Conservation (phyloP, 2,329 filamentous ascomycete genomes). For the Cytospora schulzeri region DNA sequence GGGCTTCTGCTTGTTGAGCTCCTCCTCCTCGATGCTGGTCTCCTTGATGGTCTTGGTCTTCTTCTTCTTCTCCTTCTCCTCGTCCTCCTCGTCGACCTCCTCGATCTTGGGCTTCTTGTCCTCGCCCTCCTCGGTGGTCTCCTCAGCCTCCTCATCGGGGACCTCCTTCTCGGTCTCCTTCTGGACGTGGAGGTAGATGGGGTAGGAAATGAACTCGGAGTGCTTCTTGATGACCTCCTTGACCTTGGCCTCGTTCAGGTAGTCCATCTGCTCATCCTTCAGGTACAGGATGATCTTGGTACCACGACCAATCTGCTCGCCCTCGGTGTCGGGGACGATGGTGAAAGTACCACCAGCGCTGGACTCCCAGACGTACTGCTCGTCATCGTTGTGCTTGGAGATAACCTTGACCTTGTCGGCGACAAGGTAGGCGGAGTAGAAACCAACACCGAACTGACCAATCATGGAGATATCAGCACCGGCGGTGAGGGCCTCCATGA, state of each 20-base stretch:
- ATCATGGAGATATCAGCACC: slow-evolving; percentile 99
- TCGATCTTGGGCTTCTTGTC: slow-evolving; percentile 97
- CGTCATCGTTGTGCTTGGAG: slow-evolving; percentile 99
- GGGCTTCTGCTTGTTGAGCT: slow-evolving; percentile 92
- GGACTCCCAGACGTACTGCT: slow-evolving; percentile 99
- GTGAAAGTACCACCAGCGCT: slow-evolving; percentile 96
- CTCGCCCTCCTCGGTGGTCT: slow-evolving; percentile 67
- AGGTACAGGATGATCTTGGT: slow-evolving; percentile 98
- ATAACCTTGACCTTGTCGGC: slow-evolving; percentile 93
- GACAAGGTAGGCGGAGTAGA: slow-evolving; percentile 99
- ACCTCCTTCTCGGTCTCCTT: slow-evolving; percentile 99
- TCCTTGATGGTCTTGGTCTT: slow-evolving; percentile 99
- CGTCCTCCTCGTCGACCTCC: slow-evolving; percentile 85
- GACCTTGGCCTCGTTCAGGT: slow-evolving; percentile 97
- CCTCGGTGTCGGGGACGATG: slow-evolving; percentile 86
- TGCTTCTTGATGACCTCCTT: slow-evolving; percentile 99
- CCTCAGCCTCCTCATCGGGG: slow-evolving; percentile 79
- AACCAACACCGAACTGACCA: slow-evolving; percentile 99
- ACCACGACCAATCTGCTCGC: slow-evolving; percentile 87
- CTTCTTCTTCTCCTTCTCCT: slow-evolving; percentile 82
- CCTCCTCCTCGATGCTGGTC: slow-evolving; percentile 97
- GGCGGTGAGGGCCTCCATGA: slow-evolving; percentile 98
- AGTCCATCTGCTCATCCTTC: slow-evolving; percentile 99
- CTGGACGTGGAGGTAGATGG: slow-evolving; percentile 98
- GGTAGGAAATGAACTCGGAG: slow-evolving; percentile 99